Base-by-base conservation (phyloP, 768 basidiomycete genomes). In the Tylopilus cervinicoccineus region DNA sequence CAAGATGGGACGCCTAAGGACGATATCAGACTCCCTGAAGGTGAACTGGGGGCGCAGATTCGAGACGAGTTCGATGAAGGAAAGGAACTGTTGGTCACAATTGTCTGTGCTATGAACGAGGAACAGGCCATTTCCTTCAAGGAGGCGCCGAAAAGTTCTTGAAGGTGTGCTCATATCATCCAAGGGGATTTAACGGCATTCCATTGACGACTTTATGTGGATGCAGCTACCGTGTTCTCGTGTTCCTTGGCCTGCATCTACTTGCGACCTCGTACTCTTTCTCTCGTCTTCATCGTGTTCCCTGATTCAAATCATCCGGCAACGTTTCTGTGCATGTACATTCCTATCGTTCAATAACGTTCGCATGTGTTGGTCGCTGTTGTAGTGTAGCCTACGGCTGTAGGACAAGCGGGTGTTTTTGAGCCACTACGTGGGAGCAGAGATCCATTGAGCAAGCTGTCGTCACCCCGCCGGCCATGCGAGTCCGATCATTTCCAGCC, bases 1-100 rank as follows among this genome's bases (percentile, higher is more conserved):
- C 38, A 62, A 59, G 93, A 95, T 41, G 93, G 93, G 47, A 59
- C 59, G 56, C 4, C 86, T 62, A 97, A 96, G 75, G 91, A 97
- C 65, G 95, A 99, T 73, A 90, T 99, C 71, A 86, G 83, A 67
- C 71, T 98, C 55, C 96, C 95, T 26, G 95, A 97, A 53, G 72
- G 80, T 47, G 84, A 89, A 6, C 56, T 97, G 39, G 96, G 96
- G 55, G 70, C 72, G 47, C 68, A 84, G 44, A 93, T 98, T 57
- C 50, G 74, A 61, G 24, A 40, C 5, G 83, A 61, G 22, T 97
- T 96, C 63, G 89, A 96, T 0, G 83, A 75, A 0, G 92, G 88
- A 70, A 91, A 92, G 72, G 93, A 94, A 51, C 75, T 94, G 54
- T 73, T 89, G 50, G 82, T 94, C 70, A 93, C 90, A 59, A 82